phyloP scores from a whole-genome alignment of 306 rosid genomes.

The Trifolium dubium region DNA sequence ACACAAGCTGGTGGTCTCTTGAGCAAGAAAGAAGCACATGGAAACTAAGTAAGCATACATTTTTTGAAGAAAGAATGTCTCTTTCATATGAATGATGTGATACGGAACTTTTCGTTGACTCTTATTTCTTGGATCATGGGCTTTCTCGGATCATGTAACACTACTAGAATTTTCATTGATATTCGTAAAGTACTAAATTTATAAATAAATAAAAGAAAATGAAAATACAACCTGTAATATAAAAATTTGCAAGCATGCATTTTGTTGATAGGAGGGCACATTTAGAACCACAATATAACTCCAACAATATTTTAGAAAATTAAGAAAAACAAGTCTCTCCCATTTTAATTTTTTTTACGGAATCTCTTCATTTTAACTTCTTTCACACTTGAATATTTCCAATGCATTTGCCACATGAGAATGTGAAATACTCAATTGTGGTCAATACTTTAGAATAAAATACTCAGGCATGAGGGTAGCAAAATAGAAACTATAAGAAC shows the following conservation, averaged over 20 bases:
- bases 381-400: neutral
- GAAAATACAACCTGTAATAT: slow-evolving; percentile 17
- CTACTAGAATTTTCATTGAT: slow-evolving; percentile 36
- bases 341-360: neutral
- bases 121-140: slow-evolving; percentile 83
- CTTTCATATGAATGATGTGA: slow-evolving; percentile 34
- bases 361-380: neutral
- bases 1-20: slow-evolving; percentile 30
- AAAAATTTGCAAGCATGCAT: slow-evolving; percentile 20
- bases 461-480: neutral
- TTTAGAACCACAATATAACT: neutral
- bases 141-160: slow-evolving; percentile 67
- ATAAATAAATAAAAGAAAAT: slow-evolving; percentile 3
- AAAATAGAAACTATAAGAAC: no score
- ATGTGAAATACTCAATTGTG: neutral
- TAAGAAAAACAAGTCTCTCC: neutral
- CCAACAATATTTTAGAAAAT: neutral
- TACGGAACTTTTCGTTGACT: slow-evolving; percentile 47
- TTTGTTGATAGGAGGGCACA: neutral
- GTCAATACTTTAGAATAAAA: neutral
- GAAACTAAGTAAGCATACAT: slow-evolving; percentile 38
- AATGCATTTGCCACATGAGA: neutral
- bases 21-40: slow-evolving; percentile 42
- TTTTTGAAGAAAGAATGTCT: slow-evolving; percentile 62
- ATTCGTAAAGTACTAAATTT: neutral